These are phyloP conservation scores for Sordariomycetes sp. DNA, from an alignment of 2,329 filamentous ascomycete genomes.

Conservation along the genomic window DNA sequence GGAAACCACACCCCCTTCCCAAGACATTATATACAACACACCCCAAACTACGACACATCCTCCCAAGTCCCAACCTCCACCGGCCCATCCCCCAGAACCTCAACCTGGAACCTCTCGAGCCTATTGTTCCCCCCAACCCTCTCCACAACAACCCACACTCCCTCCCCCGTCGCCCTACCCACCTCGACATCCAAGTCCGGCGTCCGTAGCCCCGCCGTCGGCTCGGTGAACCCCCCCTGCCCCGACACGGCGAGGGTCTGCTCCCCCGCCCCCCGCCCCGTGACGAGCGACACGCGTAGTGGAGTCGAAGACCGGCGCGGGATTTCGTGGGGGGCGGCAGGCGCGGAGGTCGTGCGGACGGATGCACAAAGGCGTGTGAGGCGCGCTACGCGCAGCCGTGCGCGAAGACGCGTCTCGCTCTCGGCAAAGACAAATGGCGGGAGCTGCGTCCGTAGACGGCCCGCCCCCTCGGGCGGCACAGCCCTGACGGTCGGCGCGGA, in stretches of 20 bases:
- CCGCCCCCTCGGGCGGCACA: constrained; percentile 62
- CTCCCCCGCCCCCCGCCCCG: constrained; percentile 57
- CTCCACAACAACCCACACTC: constrained; percentile 73
- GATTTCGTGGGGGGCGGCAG: background rate
- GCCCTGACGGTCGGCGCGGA: constrained; percentile 39
- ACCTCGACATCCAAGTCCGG: constrained; percentile 65
- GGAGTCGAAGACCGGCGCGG: constrained; percentile 29
- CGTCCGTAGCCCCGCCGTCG: constrained; percentile 51
- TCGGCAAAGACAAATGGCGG: constrained; percentile 37
- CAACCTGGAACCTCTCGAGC: constrained; percentile 33
- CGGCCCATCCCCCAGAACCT: constrained; percentile 34
- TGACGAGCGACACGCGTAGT: constrained; percentile 60
- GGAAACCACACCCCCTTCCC: background rate
- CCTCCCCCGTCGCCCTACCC: constrained; percentile 35
- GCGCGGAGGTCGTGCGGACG: constrained; percentile 13
- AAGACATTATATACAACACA: background rate
- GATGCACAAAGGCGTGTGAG: constrained; percentile 41
- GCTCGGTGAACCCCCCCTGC: constrained; percentile 65
- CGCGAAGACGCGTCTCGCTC: constrained; percentile 24
- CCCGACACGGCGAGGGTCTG: constrained; percentile 50
- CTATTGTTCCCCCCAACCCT: constrained; percentile 45
- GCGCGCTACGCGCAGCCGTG: constrained; percentile 23
- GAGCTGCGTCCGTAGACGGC: constrained; percentile 51
- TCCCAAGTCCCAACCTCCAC: constrained; percentile 31
- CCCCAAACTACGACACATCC: constrained; percentile 5